Conservation (phyloP, 805 yeast genomes). For the Saccharomycopsis sp. region DNA sequence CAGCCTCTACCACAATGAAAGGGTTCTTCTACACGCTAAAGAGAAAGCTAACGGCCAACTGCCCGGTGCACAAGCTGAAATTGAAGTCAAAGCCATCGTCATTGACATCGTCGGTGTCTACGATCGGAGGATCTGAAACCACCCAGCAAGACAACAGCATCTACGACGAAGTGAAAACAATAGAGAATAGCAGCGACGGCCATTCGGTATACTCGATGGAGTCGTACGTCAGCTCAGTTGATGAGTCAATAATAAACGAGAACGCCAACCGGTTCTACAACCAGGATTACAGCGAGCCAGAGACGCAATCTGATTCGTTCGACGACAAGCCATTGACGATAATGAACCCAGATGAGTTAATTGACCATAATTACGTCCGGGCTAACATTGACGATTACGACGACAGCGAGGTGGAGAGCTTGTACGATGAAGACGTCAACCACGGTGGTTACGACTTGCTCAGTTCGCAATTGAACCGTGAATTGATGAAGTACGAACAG, state of each 20-base stretch:
- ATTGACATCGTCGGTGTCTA: no score
- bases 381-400: conserved; percentile 19
- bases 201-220: conserved; percentile 8
- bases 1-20: no score
- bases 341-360: conserved; percentile 19
- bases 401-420: conserved; percentile 17
- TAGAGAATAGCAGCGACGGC: neutral
- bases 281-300: neutral
- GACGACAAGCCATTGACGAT: conserved; percentile 10
- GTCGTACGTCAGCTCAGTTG: conserved; percentile 18
- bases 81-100: no score
- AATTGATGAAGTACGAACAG: no score
- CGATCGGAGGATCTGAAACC: no score
- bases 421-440: conserved; percentile 11
- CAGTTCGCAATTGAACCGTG: no score
- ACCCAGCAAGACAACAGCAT: no score
- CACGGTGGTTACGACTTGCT: neutral
- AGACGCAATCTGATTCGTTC: neutral
- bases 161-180: no score
- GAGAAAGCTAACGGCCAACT: no score
- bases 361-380: neutral
- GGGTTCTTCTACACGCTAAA: no score
- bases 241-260: conserved; percentile 12
- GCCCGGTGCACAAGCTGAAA: no score
- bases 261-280: conserved; percentile 18